Base-by-base conservation (phyloP, 2,329 filamentous ascomycete genomes). In the Aspergillus quadrilineatus region DNA sequence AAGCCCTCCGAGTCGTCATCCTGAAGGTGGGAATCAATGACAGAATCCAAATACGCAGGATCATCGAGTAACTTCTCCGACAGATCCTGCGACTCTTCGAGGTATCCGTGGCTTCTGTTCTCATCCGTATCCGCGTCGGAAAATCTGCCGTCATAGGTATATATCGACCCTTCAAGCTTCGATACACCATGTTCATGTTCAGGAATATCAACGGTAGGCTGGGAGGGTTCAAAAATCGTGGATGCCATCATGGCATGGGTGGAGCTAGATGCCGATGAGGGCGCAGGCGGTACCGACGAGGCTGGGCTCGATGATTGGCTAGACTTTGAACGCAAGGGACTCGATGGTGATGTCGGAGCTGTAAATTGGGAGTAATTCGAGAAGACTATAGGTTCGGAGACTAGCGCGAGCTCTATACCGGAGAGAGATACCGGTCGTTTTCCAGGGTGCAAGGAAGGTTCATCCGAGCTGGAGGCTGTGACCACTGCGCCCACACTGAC, bases 321-420 rank as follows among this genome's bases (percentile, higher is more conserved):
- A n/a, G 58, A 60, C 47, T 70, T 72, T 12, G 71, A 69, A 8
- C 68, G 69, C 58, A 69, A 66, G 9, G 69, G 69, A 29, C 69
- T 69, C 17, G 69, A 65, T 9, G 73, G 70, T 9, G 69, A 74
- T 3, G 64, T 56, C 37, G 68, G 72, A 4, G 64, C 64, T 34
- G 60, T 52, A 36, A 77, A 77, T 4, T 70, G 68, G 42, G 76
- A 71, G 61, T 78, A 74, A 26, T 75, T 77, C 4, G 76, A 74
- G 50, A 82, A 81, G n/a, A 78, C 75, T 3, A 74, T 71, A 3
- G 77, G 72, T 58, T 81, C 77, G 4, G 79, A 80, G 15, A 82
- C 68, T 4, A 82, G 63, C 46, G 77, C 71, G 17, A 77, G 68
- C 55, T 75, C 76, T 28, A 82, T 73, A 54, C 75, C 74, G 28